Conservation (phyloP, 768 basidiomycete species). For the Rhodotorula sphaerocarpa region DNA sequence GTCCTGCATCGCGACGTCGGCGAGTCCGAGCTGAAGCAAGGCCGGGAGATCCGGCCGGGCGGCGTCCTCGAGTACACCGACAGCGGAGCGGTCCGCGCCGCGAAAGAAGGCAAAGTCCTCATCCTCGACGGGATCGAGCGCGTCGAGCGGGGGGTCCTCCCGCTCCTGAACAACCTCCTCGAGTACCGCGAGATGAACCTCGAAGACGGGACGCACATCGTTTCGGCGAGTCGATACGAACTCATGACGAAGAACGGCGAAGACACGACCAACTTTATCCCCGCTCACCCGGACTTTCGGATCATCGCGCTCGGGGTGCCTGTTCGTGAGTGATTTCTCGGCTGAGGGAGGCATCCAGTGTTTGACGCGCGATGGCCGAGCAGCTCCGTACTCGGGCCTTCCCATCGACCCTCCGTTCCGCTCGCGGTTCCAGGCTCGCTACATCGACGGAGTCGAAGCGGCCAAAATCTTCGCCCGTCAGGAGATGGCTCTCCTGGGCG, state of each 20-base stretch:
- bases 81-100: conserved; percentile 9
- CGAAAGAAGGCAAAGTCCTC: conserved; percentile 20
- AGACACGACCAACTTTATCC: conserved; percentile 15
- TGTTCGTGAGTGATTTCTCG: conserved; percentile 5
- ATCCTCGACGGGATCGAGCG: conserved; percentile 31
- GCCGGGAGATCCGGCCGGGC: conserved; percentile 20
- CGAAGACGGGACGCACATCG: conserved; percentile 31
- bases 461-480: conserved; percentile 15
- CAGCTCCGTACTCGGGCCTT: conserved; percentile 29
- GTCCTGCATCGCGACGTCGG: conserved; percentile 26
- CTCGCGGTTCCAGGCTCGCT: conserved; percentile 27
- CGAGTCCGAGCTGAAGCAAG: conserved; percentile 29
- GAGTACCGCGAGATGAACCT: conserved; percentile 34
- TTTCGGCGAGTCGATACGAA: conserved; percentile 23
- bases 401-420: conserved; percentile 33
- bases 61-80: conserved; percentile 21
- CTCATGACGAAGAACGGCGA: conserved; percentile 19
- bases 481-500: not conserved
- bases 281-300: conserved; percentile 14
- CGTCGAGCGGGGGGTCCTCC: conserved; percentile 28
- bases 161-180: conserved; percentile 29
- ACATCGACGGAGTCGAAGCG: conserved; percentile 23
- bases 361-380: not conserved
- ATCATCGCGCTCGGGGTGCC: conserved; percentile 29
- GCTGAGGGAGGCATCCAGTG: not conserved